These are phyloP conservation scores for Mediolabrus comicus DNA, from an alignment of 108 stramenopile genomes.

Conservation along the genomic window DNA sequence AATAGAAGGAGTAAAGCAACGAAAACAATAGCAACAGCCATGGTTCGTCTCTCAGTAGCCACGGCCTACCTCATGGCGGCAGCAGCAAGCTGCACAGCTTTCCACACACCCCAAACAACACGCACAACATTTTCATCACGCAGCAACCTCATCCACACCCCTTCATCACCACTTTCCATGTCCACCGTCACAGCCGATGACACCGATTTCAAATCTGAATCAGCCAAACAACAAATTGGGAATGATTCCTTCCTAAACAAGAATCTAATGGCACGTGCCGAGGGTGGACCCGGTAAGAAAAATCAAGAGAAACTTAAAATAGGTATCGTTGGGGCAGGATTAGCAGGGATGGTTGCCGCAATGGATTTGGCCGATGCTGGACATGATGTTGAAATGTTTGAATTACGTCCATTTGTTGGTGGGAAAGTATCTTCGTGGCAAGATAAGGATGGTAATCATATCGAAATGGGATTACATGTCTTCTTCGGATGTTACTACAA, in stretches of 20 bases:
- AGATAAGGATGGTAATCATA: constrained; percentile 97
- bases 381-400: constrained; percentile 94
- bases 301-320: constrained; percentile 82
- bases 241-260: constrained; percentile 87
- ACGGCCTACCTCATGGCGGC: neutral
- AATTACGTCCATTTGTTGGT: constrained; percentile 89
- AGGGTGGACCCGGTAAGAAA: constrained; percentile 81
- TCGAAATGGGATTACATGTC: constrained; percentile 97
- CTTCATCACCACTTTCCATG: neutral
- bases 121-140: neutral
- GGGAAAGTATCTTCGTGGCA: constrained; percentile 94
- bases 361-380: constrained; percentile 97
- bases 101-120: constrained; percentile 19
- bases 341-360: constrained; percentile 93
- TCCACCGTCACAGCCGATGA: constrained; percentile 12
- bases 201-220: constrained; percentile 69
- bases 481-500: constrained; percentile 99
- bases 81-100: constrained; percentile 11
- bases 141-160: constrained; percentile 1
- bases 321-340: constrained; percentile 92
- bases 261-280: constrained; percentile 85
- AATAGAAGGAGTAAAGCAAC: neutral
- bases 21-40: neutral
- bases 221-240: constrained; percentile 80
- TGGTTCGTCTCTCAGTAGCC: neutral